Conservation (phyloP, 106 monocot species). For the Dioscorea dumetorum region DNA sequence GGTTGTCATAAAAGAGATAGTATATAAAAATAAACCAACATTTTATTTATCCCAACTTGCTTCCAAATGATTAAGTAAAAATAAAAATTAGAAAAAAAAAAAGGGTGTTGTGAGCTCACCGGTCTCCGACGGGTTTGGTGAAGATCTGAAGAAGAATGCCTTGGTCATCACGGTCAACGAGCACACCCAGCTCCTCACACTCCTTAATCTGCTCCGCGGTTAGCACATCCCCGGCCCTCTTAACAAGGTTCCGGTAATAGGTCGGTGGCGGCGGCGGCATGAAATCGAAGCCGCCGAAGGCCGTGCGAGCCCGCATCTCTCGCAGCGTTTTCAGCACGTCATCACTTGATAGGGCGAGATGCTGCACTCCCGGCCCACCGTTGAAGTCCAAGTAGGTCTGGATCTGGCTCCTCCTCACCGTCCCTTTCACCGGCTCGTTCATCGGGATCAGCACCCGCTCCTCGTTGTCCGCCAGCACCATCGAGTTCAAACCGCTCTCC, state of each 20-base stretch:
- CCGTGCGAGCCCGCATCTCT: slow-evolving; percentile 38
- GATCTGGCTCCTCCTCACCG: slow-evolving; percentile 73
- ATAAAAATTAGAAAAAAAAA: not conserved
- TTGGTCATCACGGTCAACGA: slow-evolving; percentile 90
- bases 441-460: slow-evolving; percentile 73
- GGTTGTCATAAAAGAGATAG: too few species aligned
- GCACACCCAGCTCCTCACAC: slow-evolving; percentile 77
- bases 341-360: slow-evolving; percentile 58
- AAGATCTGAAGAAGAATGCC: slow-evolving; percentile 89
- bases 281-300: slow-evolving; percentile 75
- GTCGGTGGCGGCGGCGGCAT: slow-evolving; percentile 75
- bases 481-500: slow-evolving; percentile 87
- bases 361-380: slow-evolving; percentile 77
- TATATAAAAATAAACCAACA: not conserved
- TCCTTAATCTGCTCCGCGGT: slow-evolving; percentile 75
- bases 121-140: slow-evolving; percentile 91
- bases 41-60: not conserved
- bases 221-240: slow-evolving; percentile 61
- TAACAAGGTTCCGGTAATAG: slow-evolving; percentile 60
- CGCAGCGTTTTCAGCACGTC: slow-evolving; percentile 59
- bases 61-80: not conserved
- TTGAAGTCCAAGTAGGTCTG: slow-evolving; percentile 90
- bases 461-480: slow-evolving; percentile 83
- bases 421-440: slow-evolving; percentile 84
- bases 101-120: slow-evolving; percentile 25